A percentile compares a stretch with the other conserved stretches of the same genome.
Evolutionary conservation across 2,329 filamentous ascomycete genomes (phyloP).

Genomic region (Stagonosporopsis cucurbitacearum): DNA sequence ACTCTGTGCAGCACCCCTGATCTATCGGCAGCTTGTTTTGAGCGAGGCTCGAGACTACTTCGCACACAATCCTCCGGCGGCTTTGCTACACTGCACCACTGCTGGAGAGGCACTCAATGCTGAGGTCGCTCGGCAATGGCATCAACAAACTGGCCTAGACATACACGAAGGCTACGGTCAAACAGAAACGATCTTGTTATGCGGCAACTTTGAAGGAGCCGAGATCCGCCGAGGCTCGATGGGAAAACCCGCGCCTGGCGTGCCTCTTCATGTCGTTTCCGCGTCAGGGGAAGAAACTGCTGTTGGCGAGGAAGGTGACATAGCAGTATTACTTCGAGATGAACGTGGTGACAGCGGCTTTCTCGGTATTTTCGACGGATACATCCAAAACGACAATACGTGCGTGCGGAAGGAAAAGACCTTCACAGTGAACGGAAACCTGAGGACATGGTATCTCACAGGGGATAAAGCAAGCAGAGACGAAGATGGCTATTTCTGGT

Average conservation of each 20-base stretch:
- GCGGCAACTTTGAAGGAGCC: conserved; percentile 9
- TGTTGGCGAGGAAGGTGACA: conserved; percentile 14
- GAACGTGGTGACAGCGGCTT: background rate
- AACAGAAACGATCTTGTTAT: conserved; percentile 14
- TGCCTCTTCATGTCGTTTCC: conserved; percentile 10
- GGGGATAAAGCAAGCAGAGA: conserved; percentile 11
- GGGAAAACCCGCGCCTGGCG: conserved; percentile 16
- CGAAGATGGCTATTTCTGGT: conserved; percentile 15
- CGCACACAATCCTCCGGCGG: conserved; percentile 4
- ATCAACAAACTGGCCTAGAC: conserved; percentile 1
- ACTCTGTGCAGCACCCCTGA: conserved; percentile 12
- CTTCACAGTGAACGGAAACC: conserved; percentile 1
- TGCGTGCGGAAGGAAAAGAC: conserved; percentile 3
- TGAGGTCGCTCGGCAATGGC: conserved; percentile 14
- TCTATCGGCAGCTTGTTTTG: conserved; percentile 9
- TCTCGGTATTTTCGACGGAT: conserved; percentile 9
- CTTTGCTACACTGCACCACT: conserved; percentile 10
- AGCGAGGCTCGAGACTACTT: conserved; percentile 1
- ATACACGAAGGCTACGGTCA: conserved; percentile 17
- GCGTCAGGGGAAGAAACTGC: background rate
- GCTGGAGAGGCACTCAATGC: conserved; percentile 14
- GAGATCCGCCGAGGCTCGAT: conserved; percentile 11
- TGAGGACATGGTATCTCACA: conserved; percentile 10
- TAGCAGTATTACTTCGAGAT: conserved; percentile 7
- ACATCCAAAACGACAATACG: conserved; percentile 2